These are phyloP conservation scores for Sextonia rubra DNA, from an alignment of 164 flowering plant genomes.

Conservation along the genomic window DNA sequence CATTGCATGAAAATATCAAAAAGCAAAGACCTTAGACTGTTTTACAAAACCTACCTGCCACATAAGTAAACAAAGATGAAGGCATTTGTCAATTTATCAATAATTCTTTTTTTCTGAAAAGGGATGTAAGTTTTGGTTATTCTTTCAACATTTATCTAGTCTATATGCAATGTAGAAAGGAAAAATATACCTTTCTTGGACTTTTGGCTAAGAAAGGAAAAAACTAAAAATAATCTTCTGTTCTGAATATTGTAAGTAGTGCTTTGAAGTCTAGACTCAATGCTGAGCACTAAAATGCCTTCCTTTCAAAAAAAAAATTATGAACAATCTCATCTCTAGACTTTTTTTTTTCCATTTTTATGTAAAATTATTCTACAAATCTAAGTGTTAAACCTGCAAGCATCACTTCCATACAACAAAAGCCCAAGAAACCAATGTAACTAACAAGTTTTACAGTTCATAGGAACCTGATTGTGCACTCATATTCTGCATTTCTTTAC, in stretches of 20 bases:
- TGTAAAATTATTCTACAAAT: neutral
- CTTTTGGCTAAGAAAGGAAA: no score
- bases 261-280: no score
- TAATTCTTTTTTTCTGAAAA: no score
- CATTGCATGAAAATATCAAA: neutral
- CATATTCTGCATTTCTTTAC: slow-evolving; percentile 41
- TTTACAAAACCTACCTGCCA: neutral
- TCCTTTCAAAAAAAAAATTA: no score
- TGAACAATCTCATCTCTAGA: no score
- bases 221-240: no score
- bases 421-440: neutral
- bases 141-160: no score
- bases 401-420: neutral
- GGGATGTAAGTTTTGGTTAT: no score
- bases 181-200: neutral
- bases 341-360: no score
- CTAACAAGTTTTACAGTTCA: neutral
- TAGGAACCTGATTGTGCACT: slow-evolving; percentile 41
- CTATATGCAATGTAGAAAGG: no score
- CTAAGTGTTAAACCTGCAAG: neutral
- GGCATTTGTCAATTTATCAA: neutral
- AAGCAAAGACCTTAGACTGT: neutral
- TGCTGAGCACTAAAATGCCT: no score
- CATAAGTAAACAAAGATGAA: neutral
- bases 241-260: no score